Base-by-base conservation (phyloP, 805 yeast species). In the Hanseniaspora mollemarum region DNA sequence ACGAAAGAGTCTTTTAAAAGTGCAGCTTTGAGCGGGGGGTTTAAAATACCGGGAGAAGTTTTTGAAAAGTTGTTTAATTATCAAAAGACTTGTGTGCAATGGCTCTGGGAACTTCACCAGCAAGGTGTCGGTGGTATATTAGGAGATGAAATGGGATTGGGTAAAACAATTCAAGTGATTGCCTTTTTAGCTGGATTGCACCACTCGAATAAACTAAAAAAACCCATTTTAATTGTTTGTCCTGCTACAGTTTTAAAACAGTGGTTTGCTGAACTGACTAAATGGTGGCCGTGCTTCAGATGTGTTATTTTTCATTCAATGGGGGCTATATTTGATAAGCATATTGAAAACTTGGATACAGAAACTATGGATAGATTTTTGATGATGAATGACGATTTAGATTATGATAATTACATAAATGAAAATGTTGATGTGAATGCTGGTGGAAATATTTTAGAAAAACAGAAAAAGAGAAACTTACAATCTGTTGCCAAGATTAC, bases 111-210 rank as follows among this genome's bases (percentile, higher is more conserved):
- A 61, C 69, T 92, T n/a, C 81, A 84, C 59, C 73, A 78, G 19
- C 97, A 92, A 63, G 78, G 77, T 45, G 82, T 88, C 2, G 98
- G 98, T 2, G 98, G 98, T 0, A 92, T 92, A 21, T 74, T 92
- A 37, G 96, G 97, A 24, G 98, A 92, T 65, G 98, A 92, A 64
- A 92, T 92, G 98, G 98, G 98, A 0, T 67, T 92, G 16, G 98
- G 98, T 1, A 92, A 92, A 61, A 92, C 98, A 0, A 83, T 92
- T 46, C 97, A 92, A 62, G 76, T 92, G 8, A 87, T 87, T 40
- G 79, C 96, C 1, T 92, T 90, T 63, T 60, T 92, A 8, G 96
- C 97, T 0, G 92, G 95, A 0, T 69, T 92, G 36, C 95, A 88
- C 60, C 84, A 87, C 62, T 83, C 94, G 16, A 80, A 82, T 0